These are phyloP conservation scores for Aspergillus awamori DNA, from an alignment of 2,329 filamentous ascomycete genomes.

Conservation along the genomic window DNA sequence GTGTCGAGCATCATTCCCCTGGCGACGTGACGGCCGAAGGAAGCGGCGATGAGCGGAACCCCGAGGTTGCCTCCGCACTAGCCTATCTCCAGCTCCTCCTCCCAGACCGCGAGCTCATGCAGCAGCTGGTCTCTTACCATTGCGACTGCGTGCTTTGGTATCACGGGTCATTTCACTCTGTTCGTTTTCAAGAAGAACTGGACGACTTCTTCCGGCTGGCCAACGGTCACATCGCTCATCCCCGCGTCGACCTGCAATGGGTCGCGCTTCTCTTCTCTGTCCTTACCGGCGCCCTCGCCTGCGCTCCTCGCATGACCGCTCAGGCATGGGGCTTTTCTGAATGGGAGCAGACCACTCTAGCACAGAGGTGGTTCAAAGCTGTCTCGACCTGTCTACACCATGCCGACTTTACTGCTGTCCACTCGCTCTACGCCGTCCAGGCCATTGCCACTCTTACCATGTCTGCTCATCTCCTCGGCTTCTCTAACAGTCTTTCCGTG, in stretches of 20 bases:
- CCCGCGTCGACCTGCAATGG: constrained; percentile 49
- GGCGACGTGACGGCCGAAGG: constrained; percentile 23
- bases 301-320: constrained; percentile 40
- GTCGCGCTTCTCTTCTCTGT: constrained; percentile 50
- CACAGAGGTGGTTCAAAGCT: constrained; percentile 52
- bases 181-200: constrained; percentile 43
- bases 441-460: constrained; percentile 54
- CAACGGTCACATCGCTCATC: constrained; percentile 36
- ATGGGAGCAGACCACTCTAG: constrained; percentile 45
- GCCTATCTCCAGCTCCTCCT: constrained; percentile 42
- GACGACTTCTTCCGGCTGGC: constrained; percentile 29
- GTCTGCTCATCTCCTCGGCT: constrained; percentile 53
- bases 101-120: constrained; percentile 26
- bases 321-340: constrained; percentile 50
- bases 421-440: constrained; percentile 50
- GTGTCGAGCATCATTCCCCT: constrained; percentile 25
- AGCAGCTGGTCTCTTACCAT: constrained; percentile 42
- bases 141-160: constrained; percentile 44
- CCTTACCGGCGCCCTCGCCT: constrained; percentile 48
- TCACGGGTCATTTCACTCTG: constrained; percentile 43
- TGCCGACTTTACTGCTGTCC: constrained; percentile 50
- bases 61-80: constrained; percentile 7
- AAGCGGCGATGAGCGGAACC: constrained; percentile 13
- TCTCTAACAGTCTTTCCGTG: constrained; percentile 52
- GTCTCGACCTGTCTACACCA: constrained; percentile 50